Evolutionary conservation across 2,329 filamentous ascomycete species (phyloP).

Genomic region (Eutypella sp.): DNA sequence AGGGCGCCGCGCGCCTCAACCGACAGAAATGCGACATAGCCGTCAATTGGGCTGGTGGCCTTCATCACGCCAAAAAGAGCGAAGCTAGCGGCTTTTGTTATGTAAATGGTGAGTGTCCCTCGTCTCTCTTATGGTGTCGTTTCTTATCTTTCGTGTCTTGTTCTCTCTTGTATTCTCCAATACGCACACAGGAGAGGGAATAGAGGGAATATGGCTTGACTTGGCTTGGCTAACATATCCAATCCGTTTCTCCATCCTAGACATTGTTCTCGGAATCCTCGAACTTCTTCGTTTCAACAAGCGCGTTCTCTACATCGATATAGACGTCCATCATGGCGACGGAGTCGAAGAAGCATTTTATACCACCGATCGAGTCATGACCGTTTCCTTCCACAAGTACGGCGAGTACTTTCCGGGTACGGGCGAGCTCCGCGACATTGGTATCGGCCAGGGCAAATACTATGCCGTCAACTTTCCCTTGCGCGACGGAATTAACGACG

Average conservation of each 20-base stretch:
- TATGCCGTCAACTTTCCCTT: constrained; percentile 90
- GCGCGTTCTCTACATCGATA: constrained; percentile 96
- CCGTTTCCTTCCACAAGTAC: constrained; percentile 93
- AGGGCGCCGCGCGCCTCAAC: constrained; percentile 84
- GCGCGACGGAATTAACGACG: constrained; percentile 86
- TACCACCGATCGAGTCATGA: constrained; percentile 88
- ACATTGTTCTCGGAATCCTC: constrained; percentile 93
- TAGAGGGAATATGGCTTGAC: too few species aligned
- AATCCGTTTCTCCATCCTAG: constrained; percentile 57
- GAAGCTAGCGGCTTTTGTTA: constrained; percentile 98
- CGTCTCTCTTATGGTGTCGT: too few species aligned
- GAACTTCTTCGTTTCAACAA: constrained; percentile 87
- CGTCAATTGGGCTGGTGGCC: constrained; percentile 95
- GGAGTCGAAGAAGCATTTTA: constrained; percentile 93
- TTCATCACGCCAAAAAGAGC: constrained; percentile 96
- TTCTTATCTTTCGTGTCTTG: neutral
- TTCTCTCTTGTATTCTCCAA: too few species aligned
- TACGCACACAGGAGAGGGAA: too few species aligned
- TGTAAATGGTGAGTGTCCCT: constrained; percentile 70
- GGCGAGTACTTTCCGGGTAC: constrained; percentile 95
- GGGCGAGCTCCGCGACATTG: constrained; percentile 79
- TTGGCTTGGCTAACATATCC: constrained; percentile 36
- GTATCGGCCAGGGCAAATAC: constrained; percentile 81
- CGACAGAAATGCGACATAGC: constrained; percentile 93
- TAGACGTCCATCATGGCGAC: constrained; percentile 90